A percentile compares a stretch with the other conserved stretches of the same genome.
Conservation (phyloP, 1,139 yeast species). For the Magnusiomyces ingens region DNA sequence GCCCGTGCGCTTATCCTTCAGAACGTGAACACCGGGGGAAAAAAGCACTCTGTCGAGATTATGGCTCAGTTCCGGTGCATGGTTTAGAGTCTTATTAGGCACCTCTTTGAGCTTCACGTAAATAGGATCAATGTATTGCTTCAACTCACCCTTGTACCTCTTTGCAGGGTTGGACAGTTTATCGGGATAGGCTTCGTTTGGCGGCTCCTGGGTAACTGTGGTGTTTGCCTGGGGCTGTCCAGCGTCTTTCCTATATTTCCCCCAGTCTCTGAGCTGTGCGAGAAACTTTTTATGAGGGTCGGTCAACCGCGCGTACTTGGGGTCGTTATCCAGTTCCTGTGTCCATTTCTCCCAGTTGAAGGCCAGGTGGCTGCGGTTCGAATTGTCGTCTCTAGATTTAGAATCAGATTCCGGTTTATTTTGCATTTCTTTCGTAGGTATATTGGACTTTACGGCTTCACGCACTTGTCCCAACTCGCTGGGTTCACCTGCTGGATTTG, state of each 20-base stretch:
- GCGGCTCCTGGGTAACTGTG: conserved; percentile 2
- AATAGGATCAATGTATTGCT: conserved; percentile 1
- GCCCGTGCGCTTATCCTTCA: conserved; percentile 70
- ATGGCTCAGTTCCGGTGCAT: conserved; percentile 49
- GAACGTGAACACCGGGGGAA: conserved; percentile 76
- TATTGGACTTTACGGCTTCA: not conserved
- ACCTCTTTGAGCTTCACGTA: conserved; percentile 7
- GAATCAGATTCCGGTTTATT: not conserved
- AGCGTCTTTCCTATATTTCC: conserved; percentile 3
- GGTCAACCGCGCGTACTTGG: not conserved
- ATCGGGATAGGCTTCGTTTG: not conserved
- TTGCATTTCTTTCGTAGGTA: not conserved
- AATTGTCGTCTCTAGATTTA: not conserved
- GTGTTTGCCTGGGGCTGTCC: conserved; percentile 4
- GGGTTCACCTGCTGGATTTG: not conserved
- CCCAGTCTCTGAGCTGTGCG: conserved; percentile 3
- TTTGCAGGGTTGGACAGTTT: no score
- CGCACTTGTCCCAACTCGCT: not conserved
- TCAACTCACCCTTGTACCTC: no score
- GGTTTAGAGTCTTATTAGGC: conserved; percentile 20
- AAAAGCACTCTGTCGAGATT: conserved; percentile 62
- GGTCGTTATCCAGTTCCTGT: conserved; percentile 6
- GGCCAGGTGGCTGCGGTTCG: conserved; percentile 1
- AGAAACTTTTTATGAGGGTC: conserved; percentile 6
- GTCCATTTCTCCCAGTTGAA: conserved; percentile 8